Evolutionary conservation across 2,329 filamentous ascomycete species (phyloP).

Genomic region (Aspergillus sp.): DNA sequence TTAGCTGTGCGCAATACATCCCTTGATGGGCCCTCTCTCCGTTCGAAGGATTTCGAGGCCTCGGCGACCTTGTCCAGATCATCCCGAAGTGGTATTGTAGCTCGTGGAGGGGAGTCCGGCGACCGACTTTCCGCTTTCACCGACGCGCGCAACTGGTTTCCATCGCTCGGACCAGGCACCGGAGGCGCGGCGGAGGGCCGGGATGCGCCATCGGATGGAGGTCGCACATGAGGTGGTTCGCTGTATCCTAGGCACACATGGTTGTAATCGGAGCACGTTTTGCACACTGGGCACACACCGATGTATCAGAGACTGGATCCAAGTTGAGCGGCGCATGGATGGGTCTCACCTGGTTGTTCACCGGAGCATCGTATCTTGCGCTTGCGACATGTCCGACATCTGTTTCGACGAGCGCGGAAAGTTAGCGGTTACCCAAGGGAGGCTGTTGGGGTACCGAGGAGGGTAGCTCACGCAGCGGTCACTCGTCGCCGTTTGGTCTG

Average conservation of each 20-base stretch:
- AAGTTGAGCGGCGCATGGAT: not conserved
- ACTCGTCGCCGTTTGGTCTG: slow-evolving; percentile 76
- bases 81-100: slow-evolving; percentile 6
- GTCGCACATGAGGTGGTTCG: slow-evolving; percentile 43
- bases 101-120: slow-evolving; percentile 20
- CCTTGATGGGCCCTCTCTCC: slow-evolving; percentile 17
- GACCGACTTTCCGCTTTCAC: slow-evolving; percentile 26
- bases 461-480: slow-evolving; percentile 65
- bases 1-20: slow-evolving; percentile 19
- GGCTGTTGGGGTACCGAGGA: not conserved
- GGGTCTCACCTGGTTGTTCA: slow-evolving; percentile 58
- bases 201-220: slow-evolving; percentile 29
- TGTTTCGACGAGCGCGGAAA: slow-evolving; percentile 27
- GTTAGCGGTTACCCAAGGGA: slow-evolving; percentile 11
- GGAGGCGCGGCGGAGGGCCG: slow-evolving; percentile 21
- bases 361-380: slow-evolving; percentile 75
- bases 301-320: slow-evolving; percentile 4
- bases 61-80: slow-evolving; percentile 16
- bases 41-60: slow-evolving; percentile 12
- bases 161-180: slow-evolving; percentile 18
- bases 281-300: slow-evolving; percentile 49
- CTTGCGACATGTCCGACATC: slow-evolving; percentile 71
- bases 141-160: slow-evolving; percentile 11
- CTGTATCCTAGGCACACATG: slow-evolving; percentile 68
- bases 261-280: slow-evolving; percentile 70